Evolutionary conservation across 2,329 filamentous ascomycete species (phyloP), one percentile per base, ranked within the genome.

Genomic region (Neoscytalidium dimidiatum): DNA sequence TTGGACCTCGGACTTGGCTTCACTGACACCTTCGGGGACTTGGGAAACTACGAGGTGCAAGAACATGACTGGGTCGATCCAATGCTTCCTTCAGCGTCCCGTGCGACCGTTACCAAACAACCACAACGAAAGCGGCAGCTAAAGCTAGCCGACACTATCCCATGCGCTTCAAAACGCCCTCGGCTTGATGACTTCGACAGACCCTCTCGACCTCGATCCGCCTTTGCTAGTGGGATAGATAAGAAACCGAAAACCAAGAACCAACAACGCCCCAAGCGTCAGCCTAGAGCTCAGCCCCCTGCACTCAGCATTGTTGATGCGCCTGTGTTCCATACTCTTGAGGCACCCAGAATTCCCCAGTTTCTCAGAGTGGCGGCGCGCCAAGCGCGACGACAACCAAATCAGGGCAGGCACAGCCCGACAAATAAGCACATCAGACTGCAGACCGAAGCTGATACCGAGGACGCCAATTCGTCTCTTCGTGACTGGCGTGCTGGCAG

Each of bases 281-380:
- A 43, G 5, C 49, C 66, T n/a, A 72, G 66, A 56, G 67, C 46
- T 31, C 53, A 63, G 26, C 65, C 69, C 14, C 74, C 77, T 66
- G 64, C 69, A 66, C 70, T 83, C 70, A 83, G 85, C 66, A 82
- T 88, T 19, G 70, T 86, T 6, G 86, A 88, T 75, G 77, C 78
- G 9, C 56, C 56, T 2, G 14, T 23, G 8, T 33, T 61, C 1
- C 23, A 60, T 8, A 48, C 6, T 19, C 17, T 21, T 8, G 48
- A 14, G 9, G 4, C 57, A 13, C 19, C 17, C 14, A 23, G 21
- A n/a, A 26, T 80, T 41, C 84, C 86, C 8, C 80, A 80, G 23
- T 88, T 88, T 62, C 75, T 89, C 5, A 80, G 81, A 61, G 71
- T 89, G 65, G 86, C 86, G 35, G 79, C 80, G 29, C 82, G 86